A percentile compares a stretch with the other conserved stretches of the same genome.
phyloP scores from a whole-genome alignment of 176 grass and related monocot genomes.

The Avena atlantica region DNA sequence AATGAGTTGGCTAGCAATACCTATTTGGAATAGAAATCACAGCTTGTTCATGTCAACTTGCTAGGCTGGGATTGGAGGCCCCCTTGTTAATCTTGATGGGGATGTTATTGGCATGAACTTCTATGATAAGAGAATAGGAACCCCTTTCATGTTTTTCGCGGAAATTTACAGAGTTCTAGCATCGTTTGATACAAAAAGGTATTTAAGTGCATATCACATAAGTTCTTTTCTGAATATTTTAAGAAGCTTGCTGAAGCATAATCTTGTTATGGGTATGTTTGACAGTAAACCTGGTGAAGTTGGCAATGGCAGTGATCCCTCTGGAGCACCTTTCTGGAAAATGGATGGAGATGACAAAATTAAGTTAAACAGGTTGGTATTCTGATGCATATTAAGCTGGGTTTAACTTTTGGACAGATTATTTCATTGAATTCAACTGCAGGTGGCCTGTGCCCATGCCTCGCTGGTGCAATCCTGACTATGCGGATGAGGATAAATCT shows the following conservation, averaged over 20 bases:
- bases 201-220: background rate
- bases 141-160: background rate
- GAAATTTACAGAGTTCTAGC: background rate
- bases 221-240: background rate
- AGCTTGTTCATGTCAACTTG: background rate
- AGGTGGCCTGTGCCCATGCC: slow-evolving; percentile 17
- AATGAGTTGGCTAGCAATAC: background rate
- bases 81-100: slow-evolving; percentile 20
- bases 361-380: slow-evolving; percentile 19
- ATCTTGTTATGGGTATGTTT: background rate
- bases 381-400: background rate
- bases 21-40: background rate
- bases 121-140: slow-evolving; percentile 30
- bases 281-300: background rate
- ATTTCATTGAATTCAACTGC: background rate
- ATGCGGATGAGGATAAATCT: no score
- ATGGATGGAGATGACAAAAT: background rate
- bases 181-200: slow-evolving; percentile 12
- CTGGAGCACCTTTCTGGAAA: background rate
- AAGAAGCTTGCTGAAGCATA: background rate
- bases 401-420: slow-evolving; percentile 2
- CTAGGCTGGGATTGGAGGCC: slow-evolving; percentile 44
- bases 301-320: background rate
- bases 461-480: background rate
- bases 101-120: slow-evolving; percentile 20